Evolutionary conservation across 129 eudicot species (phyloP).

Genomic region (Flaveria brownii): DNA sequence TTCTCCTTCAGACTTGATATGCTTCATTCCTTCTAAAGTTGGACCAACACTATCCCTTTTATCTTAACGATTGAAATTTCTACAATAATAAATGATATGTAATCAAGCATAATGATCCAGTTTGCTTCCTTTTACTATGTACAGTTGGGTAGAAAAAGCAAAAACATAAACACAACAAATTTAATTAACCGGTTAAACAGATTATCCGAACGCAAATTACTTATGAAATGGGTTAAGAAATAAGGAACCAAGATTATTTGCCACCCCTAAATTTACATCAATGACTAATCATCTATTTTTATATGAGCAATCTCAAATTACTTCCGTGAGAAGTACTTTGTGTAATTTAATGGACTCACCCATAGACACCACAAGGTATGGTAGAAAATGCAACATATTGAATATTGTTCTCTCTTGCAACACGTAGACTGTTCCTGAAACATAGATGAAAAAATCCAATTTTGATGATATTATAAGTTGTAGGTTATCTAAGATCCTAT

Average conservation of each 20-base stretch:
- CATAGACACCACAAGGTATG: slow-evolving; percentile 76
- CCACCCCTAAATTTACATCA: background rate
- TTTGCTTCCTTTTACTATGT: too few relatives aligned
- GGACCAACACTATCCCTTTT: too few relatives aligned
- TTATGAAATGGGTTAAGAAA: background rate
- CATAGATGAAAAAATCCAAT: slow-evolving; percentile 11
- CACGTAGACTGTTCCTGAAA: slow-evolving; percentile 73
- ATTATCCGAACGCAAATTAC: background rate
- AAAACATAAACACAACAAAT: background rate
- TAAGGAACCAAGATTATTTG: background rate
- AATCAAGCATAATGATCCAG: too few relatives aligned
- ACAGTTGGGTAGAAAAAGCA: too few relatives aligned
- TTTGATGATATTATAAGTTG: background rate
- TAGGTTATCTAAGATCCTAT: background rate
- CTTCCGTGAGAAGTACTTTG: background rate
- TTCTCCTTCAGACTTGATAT: too few relatives aligned
- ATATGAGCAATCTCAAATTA: background rate
- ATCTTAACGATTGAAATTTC: too few relatives aligned
- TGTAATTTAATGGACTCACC: slow-evolving; percentile 47
- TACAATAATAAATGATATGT: too few relatives aligned
- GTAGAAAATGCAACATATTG: slow-evolving; percentile 91
- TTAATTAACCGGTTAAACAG: background rate
- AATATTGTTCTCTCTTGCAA: slow-evolving; percentile 77
- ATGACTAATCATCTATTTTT: background rate
- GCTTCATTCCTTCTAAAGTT: too few relatives aligned